These are phyloP conservation scores for Themeda triandra DNA, from an alignment of 176 grass and related monocot species.

Conservation along the genomic window DNA sequence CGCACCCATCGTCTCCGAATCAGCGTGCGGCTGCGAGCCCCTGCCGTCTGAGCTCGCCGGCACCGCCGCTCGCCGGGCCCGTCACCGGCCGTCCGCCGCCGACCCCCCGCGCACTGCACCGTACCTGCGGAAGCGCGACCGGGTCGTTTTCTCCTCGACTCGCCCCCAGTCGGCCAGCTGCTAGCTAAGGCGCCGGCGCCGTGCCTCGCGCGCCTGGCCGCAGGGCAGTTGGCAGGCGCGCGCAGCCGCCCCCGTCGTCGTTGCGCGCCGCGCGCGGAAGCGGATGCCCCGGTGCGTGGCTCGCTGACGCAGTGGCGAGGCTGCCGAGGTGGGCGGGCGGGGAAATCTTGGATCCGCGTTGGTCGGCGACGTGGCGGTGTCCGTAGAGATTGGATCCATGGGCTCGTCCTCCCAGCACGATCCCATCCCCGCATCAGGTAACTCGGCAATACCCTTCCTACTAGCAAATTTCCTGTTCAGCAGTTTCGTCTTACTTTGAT, in stretches of 20 bases:
- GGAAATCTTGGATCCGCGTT: slow-evolving; percentile 12
- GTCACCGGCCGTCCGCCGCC: not conserved
- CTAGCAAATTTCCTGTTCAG: not conserved
- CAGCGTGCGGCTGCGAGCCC: slow-evolving; percentile 3
- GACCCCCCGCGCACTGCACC: not conserved
- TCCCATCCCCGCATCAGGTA: slow-evolving; percentile 20
- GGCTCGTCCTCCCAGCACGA: slow-evolving; percentile 35
- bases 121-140: not conserved
- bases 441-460: not conserved
- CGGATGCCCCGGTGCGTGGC: too few species aligned
- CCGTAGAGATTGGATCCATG: slow-evolving; percentile 48
- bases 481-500: not conserved
- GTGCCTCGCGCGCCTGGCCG: too few species aligned
- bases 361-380: slow-evolving; percentile 27
- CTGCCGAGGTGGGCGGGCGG: not conserved
- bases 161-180: too few species aligned
- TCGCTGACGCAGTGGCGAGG: too few species aligned
- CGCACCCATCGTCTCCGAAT: not conserved
- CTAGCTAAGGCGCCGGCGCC: too few species aligned
- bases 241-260: too few species aligned
- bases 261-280: too few species aligned
- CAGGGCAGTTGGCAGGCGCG: too few species aligned
- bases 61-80: not conserved
- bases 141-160: not conserved
- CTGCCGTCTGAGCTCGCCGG: not conserved